Conservation (phyloP, 345 rosid species). For the Citrus medica region DNA sequence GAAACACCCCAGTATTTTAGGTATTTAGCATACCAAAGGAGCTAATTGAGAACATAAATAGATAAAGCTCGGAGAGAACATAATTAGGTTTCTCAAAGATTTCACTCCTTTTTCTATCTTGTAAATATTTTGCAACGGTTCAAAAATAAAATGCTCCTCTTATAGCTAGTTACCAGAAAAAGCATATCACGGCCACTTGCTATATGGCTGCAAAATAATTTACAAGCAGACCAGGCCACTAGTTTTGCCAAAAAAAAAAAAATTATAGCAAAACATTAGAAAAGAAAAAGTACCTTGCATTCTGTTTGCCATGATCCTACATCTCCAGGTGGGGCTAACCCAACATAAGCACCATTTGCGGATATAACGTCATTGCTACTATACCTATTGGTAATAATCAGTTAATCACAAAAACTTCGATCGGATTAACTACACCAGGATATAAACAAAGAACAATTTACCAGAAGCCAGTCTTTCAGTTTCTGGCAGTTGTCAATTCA, state of each 20-base stretch:
- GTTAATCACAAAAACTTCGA: conserved; percentile 1
- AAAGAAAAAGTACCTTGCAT: conserved; percentile 38
- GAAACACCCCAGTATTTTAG: neutral
- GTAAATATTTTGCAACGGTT: neutral
- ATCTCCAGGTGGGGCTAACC: conserved; percentile 60
- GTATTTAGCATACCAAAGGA: neutral
- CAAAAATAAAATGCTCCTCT: neutral
- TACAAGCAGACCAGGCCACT: neutral
- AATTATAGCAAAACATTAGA: neutral
- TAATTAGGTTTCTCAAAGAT: neutral
- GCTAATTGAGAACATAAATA: neutral
- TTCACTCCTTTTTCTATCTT: neutral
- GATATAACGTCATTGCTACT: conserved; percentile 33
- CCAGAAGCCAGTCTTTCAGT: conserved; percentile 4
- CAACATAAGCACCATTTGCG: conserved; percentile 52
- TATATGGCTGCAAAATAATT: neutral
- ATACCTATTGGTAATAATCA: conserved; percentile 37
- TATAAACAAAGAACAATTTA: neutral
- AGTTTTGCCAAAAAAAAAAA: neutral
- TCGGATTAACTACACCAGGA: neutral
- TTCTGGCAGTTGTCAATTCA: neutral
- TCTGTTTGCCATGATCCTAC: conserved; percentile 75
- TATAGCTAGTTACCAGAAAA: neutral
- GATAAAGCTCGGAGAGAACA: neutral
- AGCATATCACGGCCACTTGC: neutral